Percentiles rank a stretch among this genome's conserved stretches.
Conservation (phyloP, 257 asterid genomes). For the Forsythia suspensa region DNA sequence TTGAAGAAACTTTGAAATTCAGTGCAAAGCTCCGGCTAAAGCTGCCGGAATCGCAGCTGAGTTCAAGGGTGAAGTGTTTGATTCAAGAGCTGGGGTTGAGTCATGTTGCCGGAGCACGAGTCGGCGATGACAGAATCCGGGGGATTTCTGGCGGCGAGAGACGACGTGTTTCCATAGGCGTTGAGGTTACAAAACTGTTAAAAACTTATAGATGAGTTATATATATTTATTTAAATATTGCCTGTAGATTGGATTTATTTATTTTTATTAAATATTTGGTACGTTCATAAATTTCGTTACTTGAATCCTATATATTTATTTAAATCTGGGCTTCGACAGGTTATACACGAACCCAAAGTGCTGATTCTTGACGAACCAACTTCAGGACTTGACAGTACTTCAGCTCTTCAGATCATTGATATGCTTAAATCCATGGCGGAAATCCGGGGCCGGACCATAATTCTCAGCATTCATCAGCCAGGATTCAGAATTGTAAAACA, state of each 20-base stretch:
- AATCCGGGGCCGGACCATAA: conserved; percentile 58
- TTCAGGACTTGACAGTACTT: conserved; percentile 90
- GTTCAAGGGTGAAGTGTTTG: conserved; percentile 43
- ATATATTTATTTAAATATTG: too few relatives aligned
- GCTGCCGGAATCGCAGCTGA: conserved; percentile 47
- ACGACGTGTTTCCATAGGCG: conserved; percentile 92
- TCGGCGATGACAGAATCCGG: conserved; percentile 74
- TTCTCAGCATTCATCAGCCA: conserved; percentile 87
- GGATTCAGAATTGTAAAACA: conserved; percentile 73
- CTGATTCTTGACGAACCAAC: conserved; percentile 94
- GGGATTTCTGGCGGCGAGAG: conserved; percentile 96
- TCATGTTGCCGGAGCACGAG: conserved; percentile 55
- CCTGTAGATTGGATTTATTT: too few relatives aligned
- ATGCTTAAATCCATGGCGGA: conserved; percentile 86
- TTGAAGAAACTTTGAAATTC: conserved; percentile 70
- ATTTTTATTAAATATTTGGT: too few relatives aligned
- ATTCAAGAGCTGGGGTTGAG: conserved; percentile 72
- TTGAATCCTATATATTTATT: too few relatives aligned
- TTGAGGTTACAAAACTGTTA: conserved; percentile 37
- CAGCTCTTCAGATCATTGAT: conserved; percentile 78
- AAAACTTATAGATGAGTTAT: background rate
- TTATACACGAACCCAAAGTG: conserved; percentile 72
- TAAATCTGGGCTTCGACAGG: background rate
- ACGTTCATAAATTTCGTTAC: too few relatives aligned
- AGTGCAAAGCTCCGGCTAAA: conserved; percentile 61